These are phyloP conservation scores for Malus sylvestris DNA, from an alignment of 306 rosid species.

Conservation along the genomic window DNA sequence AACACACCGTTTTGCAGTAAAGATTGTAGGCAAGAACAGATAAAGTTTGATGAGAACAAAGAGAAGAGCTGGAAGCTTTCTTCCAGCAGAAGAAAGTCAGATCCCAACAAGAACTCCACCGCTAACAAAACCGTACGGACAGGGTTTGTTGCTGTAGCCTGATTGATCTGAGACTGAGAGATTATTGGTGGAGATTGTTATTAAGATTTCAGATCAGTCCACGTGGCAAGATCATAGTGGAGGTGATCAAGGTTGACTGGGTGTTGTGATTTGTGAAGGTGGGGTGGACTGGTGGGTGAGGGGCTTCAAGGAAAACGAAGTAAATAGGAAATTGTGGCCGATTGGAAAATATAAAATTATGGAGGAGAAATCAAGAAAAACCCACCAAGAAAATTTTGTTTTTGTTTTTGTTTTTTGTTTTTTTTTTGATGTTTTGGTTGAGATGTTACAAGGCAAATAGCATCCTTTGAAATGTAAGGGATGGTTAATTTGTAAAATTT, in stretches of 20 bases:
- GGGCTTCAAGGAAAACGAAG: background rate
- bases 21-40: conserved; percentile 86
- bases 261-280: background rate
- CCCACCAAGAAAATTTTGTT: conserved; percentile 20
- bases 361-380: background rate
- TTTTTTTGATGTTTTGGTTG: background rate
- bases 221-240: conserved; percentile 6
- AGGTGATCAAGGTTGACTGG: background rate
- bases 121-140: conserved; percentile 47
- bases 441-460: conserved; percentile 9
- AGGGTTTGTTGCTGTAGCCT: conserved; percentile 72
- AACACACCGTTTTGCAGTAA: conserved; percentile 93
- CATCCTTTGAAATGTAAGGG: background rate
- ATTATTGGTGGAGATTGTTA: background rate
- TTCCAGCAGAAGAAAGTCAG: conserved; percentile 57
- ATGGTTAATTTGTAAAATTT: conserved; percentile 7
- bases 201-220: background rate
- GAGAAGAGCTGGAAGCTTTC: conserved; percentile 61
- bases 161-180: background rate
- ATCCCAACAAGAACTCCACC: conserved; percentile 41
- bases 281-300: background rate
- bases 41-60: conserved; percentile 65
- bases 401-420: conserved; percentile 44
- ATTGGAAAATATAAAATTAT: background rate
- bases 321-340: background rate